phyloP scores from a whole-genome alignment of 1,139 yeast genomes.

The Sugiyamaella japonica region DNA sequence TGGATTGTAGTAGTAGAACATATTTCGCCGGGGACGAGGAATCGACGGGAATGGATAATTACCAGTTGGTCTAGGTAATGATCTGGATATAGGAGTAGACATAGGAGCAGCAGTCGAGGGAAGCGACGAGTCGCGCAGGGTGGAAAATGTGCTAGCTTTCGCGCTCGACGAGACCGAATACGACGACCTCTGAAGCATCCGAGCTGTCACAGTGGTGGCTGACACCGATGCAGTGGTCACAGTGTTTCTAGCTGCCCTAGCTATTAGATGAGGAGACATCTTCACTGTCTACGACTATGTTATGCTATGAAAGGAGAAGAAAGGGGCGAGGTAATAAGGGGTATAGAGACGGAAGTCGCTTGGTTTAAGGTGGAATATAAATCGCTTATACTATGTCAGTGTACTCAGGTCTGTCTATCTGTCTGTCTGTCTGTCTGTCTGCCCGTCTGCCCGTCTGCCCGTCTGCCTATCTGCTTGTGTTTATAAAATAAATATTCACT shows the following conservation, averaged over 20 bases:
- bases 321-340: neutral
- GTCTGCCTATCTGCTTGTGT: no score
- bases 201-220: constrained; percentile 17
- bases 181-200: constrained; percentile 9
- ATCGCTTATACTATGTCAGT: no score
- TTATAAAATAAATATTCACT: no score
- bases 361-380: no score
- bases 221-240: constrained; percentile 18
- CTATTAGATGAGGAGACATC: constrained; percentile 7
- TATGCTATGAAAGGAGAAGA: no score
- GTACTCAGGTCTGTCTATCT: no score
- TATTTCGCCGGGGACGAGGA: constrained; percentile 64
- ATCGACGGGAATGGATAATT: constrained; percentile 56
- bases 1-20: constrained; percentile 52
- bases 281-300: neutral
- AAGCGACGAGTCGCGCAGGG: constrained; percentile 10
- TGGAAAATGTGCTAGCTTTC: constrained; percentile 3
- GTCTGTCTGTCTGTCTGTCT: no score
- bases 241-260: constrained; percentile 13
- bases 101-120: constrained; percentile 6
- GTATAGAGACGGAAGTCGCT: constrained; percentile 31
- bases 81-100: neutral
- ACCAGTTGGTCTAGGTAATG: constrained; percentile 14
- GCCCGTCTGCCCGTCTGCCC: no score
- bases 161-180: neutral